Conservation (phyloP, 345 rosid species). For the Populus nigra region DNA sequence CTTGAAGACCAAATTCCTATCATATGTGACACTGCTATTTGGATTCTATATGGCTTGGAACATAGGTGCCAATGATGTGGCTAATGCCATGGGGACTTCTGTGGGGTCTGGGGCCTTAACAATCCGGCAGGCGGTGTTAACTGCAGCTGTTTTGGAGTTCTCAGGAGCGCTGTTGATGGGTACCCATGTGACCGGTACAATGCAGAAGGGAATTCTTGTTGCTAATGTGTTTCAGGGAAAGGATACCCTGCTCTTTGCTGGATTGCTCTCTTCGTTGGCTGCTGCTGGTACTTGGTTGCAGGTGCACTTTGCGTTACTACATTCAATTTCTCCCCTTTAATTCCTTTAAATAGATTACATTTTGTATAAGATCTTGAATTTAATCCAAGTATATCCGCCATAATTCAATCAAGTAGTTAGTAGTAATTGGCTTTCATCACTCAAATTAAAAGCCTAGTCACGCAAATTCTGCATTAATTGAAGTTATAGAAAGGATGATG, state of each 20-base stretch:
- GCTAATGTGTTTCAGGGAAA: conserved; percentile 87
- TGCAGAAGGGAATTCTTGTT: conserved; percentile 96
- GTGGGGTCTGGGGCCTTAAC: conserved; percentile 92
- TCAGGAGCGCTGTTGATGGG: conserved; percentile 97
- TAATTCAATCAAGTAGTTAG: not conserved
- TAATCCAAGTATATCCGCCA: not conserved
- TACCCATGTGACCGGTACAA: conserved; percentile 91
- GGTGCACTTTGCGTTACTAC: conserved; percentile 39
- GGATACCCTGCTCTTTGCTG: conserved; percentile 75
- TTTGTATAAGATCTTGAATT: not conserved
- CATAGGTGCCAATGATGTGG: conserved; percentile 97
- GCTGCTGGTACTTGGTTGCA: conserved; percentile 99
- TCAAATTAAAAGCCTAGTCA: not conserved
- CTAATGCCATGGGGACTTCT: conserved; percentile 98
- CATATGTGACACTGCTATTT: conserved; percentile 69
- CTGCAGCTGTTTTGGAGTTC: conserved; percentile 88
- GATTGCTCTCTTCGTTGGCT: conserved; percentile 79
- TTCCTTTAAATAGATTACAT: not conserved
- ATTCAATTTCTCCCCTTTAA: not conserved
- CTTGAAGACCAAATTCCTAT: conserved; percentile 60
- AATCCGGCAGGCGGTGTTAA: conserved; percentile 78
- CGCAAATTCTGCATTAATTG: not conserved
- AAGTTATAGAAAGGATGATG: not conserved
- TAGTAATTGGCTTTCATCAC: not conserved
- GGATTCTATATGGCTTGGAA: conserved; percentile 99